Percentiles rank a stretch among this genome's conserved stretches.
phyloP scores from a whole-genome alignment of 495 filamentous ascomycete species.

The Podospora pseudopauciseta region DNA sequence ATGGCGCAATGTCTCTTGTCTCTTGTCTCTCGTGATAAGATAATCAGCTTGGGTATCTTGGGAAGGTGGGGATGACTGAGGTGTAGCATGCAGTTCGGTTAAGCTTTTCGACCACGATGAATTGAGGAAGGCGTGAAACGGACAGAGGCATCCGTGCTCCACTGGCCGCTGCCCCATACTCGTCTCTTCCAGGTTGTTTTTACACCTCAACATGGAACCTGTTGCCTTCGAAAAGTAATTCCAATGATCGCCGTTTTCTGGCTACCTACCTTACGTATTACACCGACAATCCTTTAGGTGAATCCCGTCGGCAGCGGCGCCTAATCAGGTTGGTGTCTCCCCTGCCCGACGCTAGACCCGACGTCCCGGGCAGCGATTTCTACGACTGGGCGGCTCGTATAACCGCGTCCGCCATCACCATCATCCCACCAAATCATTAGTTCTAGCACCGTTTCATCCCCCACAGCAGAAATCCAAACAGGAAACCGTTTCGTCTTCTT shows the following conservation, averaged over 20 bases:
- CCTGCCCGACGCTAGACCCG: not conserved
- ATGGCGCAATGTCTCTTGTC: not conserved
- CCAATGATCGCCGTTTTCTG: too few species aligned
- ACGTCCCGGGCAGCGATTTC: not conserved
- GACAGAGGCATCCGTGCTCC: too few species aligned
- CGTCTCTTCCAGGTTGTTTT: too few species aligned
- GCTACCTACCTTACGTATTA: not conserved
- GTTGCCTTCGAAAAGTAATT: not conserved
- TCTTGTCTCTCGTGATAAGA: not conserved
- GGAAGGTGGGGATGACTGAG: not conserved
- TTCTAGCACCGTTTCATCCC: not conserved
- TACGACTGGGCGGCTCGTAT: constrained; percentile 22
- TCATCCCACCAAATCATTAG: not conserved
- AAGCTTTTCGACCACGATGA: not conserved
- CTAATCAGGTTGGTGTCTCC: not conserved
- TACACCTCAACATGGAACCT: not conserved
- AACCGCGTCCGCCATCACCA: not conserved
- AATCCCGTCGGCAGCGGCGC: not conserved
- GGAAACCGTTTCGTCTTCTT: not conserved
- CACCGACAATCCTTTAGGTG: not conserved
- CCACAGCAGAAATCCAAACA: not conserved
- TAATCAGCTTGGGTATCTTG: not conserved
- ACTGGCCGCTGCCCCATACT: too few species aligned
- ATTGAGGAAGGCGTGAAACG: not conserved
- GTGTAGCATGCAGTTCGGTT: not conserved